phyloP scores from a whole-genome alignment of 2,329 filamentous ascomycete species.

The Cladosporium sphaerospermum region DNA sequence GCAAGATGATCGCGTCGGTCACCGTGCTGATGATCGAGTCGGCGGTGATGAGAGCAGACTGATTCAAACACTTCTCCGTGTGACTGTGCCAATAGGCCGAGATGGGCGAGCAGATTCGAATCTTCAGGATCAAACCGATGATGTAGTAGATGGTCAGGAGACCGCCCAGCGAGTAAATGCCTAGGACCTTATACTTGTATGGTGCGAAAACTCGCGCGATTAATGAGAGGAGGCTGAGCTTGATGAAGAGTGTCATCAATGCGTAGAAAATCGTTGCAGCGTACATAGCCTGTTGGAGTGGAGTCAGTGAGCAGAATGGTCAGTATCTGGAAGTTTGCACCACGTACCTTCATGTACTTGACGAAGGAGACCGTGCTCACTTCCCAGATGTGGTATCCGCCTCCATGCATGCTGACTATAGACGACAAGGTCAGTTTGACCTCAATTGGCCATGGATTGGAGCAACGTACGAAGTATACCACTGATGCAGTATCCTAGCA shows the following conservation, averaged over 20 bases:
- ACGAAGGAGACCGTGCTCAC: not conserved
- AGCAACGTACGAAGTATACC: not conserved
- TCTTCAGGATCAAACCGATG: not conserved
- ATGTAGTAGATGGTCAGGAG: slow-evolving; percentile 1
- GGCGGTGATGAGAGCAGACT: not conserved
- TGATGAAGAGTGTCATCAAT: slow-evolving; percentile 2
- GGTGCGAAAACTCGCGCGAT: slow-evolving; percentile 2
- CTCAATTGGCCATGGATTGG: not conserved
- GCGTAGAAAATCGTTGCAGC: not conserved
- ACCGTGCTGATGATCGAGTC: slow-evolving; percentile 5
- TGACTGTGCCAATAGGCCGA: slow-evolving; percentile 3
- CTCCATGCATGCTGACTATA: slow-evolving; percentile 3
- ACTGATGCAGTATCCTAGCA: not conserved
- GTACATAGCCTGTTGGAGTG: not conserved
- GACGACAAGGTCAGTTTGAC: not conserved
- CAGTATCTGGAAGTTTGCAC: not conserved
- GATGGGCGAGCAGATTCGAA: slow-evolving; percentile 4
- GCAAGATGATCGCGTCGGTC: slow-evolving; percentile 2
- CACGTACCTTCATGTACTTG: not conserved
- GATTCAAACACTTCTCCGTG: not conserved
- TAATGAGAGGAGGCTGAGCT: slow-evolving; percentile 5
- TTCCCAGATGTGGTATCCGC: slow-evolving; percentile 4
- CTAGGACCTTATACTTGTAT: not conserved
- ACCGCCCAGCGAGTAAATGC: not conserved
- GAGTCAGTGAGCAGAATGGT: not conserved